phyloP scores from a whole-genome alignment of 2,329 filamentous ascomycete genomes.

The Cordyceps pruinosa region DNA sequence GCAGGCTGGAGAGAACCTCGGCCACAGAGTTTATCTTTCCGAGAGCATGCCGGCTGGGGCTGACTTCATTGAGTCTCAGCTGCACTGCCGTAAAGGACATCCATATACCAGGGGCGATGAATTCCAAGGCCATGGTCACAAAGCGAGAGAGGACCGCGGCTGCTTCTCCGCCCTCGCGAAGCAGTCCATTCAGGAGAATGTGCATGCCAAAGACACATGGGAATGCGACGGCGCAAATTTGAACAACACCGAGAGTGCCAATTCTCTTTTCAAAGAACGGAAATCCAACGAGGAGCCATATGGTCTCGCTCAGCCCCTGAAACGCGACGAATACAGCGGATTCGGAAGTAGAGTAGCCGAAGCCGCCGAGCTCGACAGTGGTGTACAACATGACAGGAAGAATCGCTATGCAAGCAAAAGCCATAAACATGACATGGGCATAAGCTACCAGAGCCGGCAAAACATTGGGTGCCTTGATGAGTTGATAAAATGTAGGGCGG shows the following conservation, averaged over 20 bases:
- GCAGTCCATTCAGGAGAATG: constrained; percentile 47
- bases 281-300: constrained; percentile 66
- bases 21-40: too few relatives aligned
- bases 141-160: too few relatives aligned
- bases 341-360: constrained; percentile 54
- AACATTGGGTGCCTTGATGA: too few relatives aligned
- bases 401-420: constrained; percentile 65
- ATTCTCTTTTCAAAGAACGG: constrained; percentile 58
- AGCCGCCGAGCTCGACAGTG: constrained; percentile 53
- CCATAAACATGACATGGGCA: constrained; percentile 59
- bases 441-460: constrained; percentile 35
- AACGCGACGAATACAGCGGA: constrained; percentile 60
- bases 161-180: constrained; percentile 30
- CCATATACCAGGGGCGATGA: constrained; percentile 53
- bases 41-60: too few relatives aligned
- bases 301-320: constrained; percentile 58
- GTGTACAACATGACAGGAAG: constrained; percentile 64
- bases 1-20: too few relatives aligned
- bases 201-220: constrained; percentile 56
- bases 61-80: constrained; percentile 71
- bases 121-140: constrained; percentile 49
- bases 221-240: constrained; percentile 46
- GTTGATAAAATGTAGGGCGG: too few relatives aligned
- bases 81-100: constrained; percentile 68
- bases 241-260: constrained; percentile 61